phyloP scores from a whole-genome alignment of 2,329 filamentous ascomycete genomes.

The Hypoxylon sp. region DNA sequence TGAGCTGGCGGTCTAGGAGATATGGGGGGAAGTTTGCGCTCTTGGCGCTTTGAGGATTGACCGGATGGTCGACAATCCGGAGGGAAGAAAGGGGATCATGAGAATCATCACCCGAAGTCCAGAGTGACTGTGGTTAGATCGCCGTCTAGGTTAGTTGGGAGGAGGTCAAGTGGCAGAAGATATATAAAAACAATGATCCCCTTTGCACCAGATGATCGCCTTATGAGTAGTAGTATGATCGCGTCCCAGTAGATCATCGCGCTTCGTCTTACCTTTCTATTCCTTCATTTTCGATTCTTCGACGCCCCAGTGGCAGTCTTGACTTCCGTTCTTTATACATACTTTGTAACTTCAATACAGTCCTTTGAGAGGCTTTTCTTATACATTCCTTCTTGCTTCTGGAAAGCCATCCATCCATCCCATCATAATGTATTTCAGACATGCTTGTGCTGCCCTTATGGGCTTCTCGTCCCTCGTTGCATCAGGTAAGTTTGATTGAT shows the following conservation, averaged over 20 bases:
- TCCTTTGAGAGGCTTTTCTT: conserved; percentile 42
- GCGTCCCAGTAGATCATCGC: conserved; percentile 32
- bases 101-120: conserved; percentile 19
- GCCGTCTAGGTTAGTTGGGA: conserved; percentile 31
- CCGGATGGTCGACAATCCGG: conserved; percentile 34
- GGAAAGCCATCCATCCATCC: conserved; percentile 35
- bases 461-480: conserved; percentile 37
- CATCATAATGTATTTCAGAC: conserved; percentile 35
- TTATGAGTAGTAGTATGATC: conserved; percentile 35
- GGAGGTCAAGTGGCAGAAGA: too few species aligned
- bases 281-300: conserved; percentile 25
- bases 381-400: conserved; percentile 40
- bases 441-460: conserved; percentile 35
- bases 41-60: conserved; percentile 34
- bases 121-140: conserved; percentile 30
- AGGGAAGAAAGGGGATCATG: conserved; percentile 25
- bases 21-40: conserved; percentile 8
- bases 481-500: conserved; percentile 34
- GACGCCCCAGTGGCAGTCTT: conserved; percentile 35
- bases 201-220: conserved; percentile 31
- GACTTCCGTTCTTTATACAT: conserved; percentile 34
- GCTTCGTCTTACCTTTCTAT: conserved; percentile 18
- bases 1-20: conserved; percentile 6
- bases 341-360: conserved; percentile 22
- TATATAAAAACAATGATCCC: conserved; percentile 36